These are phyloP conservation scores for Suhomyces panamericanus DNA, from an alignment of 1,139 yeast species.

Conservation along the genomic window DNA sequence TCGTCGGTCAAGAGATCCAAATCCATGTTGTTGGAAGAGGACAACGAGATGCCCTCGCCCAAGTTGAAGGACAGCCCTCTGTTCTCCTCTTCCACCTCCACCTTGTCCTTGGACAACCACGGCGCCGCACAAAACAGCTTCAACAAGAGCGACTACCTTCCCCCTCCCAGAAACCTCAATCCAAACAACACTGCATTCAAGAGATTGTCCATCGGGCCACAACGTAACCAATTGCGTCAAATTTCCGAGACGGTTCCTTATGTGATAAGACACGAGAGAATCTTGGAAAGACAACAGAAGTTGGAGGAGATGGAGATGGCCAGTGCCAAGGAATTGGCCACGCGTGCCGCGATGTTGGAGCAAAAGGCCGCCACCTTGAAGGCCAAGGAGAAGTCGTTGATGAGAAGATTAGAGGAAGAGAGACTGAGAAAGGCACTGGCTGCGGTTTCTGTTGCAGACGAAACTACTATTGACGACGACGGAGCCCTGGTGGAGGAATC, in stretches of 20 bases:
- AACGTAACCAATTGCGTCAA: constrained; percentile 68
- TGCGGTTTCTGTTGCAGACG: constrained; percentile 3
- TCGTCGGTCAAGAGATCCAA: constrained; percentile 29
- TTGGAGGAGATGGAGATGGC: constrained; percentile 77
- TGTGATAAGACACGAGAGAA: constrained; percentile 72
- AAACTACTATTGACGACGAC: constrained; percentile 3
- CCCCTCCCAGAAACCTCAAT: constrained; percentile 37
- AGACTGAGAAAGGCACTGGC: constrained; percentile 15
- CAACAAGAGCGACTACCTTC: constrained; percentile 28
- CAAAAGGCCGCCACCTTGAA: constrained; percentile 74
- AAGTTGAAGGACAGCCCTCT: constrained; percentile 31
- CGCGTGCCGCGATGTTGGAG: constrained; percentile 73
- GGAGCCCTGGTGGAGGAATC: constrained; percentile 3
- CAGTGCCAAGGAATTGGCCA: constrained; percentile 70
- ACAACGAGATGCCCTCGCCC: constrained; percentile 30
- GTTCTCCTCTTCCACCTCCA: constrained; percentile 35
- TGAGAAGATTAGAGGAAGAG: constrained; percentile 37
- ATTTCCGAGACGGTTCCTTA: constrained; percentile 82
- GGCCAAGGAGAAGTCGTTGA: constrained; percentile 57
- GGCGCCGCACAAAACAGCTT: background rate
- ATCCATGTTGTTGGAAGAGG: constrained; percentile 41
- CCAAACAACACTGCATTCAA: constrained; percentile 51
- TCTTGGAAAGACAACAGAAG: constrained; percentile 72
- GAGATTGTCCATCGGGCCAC: constrained; percentile 58
- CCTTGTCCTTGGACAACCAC: constrained; percentile 24